Evolutionary conservation across 441 rosid species (phyloP).

Genomic region (Populus hybrid): DNA sequence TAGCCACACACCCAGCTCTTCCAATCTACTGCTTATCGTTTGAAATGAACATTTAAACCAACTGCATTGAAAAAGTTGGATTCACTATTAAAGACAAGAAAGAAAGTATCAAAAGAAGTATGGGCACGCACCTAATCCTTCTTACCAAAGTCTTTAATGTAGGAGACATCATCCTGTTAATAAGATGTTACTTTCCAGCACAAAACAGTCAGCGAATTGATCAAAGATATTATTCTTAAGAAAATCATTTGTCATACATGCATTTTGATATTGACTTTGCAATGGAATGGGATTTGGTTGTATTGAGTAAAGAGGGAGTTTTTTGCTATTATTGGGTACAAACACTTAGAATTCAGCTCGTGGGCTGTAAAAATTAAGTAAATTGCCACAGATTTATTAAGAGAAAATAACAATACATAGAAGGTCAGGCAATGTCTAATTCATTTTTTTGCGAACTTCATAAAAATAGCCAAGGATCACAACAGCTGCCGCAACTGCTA

Average conservation of each 20-base stretch:
- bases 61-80: background rate
- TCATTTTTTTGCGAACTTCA: slow-evolving; percentile 66
- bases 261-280: background rate
- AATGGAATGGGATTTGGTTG: background rate
- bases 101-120: no score
- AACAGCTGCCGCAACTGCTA: slow-evolving; percentile 76
- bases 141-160: background rate
- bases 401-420: background rate
- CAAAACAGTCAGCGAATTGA: background rate
- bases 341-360: slow-evolving; percentile 1
- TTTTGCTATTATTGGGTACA: background rate
- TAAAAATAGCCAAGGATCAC: slow-evolving; percentile 74
- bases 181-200: background rate
- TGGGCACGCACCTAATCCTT: background rate
- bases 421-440: slow-evolving; percentile 28
- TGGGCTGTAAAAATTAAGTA: background rate
- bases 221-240: background rate
- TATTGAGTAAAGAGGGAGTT: background rate
- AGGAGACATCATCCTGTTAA: background rate
- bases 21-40: background rate
- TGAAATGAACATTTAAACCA: background rate
- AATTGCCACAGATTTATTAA: background rate
- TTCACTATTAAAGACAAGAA: background rate
- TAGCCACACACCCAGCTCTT: background rate
- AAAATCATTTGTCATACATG: background rate